Evolutionary conservation across 352 stramenopile species (phyloP).

Genomic region (Globisporangium megalacanthum): DNA sequence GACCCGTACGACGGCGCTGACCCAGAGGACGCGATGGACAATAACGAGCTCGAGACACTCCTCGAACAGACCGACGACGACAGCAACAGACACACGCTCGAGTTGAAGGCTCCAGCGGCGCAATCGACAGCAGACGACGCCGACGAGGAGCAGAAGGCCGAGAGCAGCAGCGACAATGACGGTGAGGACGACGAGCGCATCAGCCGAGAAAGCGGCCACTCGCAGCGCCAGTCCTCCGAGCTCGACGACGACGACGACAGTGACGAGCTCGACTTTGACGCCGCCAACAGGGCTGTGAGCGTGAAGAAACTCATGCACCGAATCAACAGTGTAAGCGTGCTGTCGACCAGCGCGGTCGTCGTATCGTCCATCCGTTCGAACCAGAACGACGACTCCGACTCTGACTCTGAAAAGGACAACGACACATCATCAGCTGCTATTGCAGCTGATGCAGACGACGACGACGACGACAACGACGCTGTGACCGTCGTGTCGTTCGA

Average conservation of each 20-base stretch:
- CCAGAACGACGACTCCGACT: slow-evolving; percentile 13
- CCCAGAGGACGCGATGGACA: slow-evolving; percentile 15
- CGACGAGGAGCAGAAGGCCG: background rate
- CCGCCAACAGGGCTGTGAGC: slow-evolving; percentile 10
- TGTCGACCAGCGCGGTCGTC: background rate
- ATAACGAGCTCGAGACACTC: slow-evolving; percentile 17
- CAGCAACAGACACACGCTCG: background rate
- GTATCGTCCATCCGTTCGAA: slow-evolving; percentile 7
- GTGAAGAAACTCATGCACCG: slow-evolving; percentile 16
- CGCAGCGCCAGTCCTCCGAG: background rate
- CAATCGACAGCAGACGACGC: background rate
- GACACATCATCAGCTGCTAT: background rate
- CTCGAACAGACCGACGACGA: slow-evolving; percentile 11
- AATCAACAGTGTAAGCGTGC: slow-evolving; percentile 12
- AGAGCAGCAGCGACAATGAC: background rate
- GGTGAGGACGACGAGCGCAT: background rate
- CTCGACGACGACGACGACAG: slow-evolving; percentile 1
- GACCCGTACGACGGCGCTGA: slow-evolving; percentile 12
- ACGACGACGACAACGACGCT: slow-evolving; percentile 2
- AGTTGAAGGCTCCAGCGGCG: slow-evolving; percentile 4
- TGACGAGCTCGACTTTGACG: slow-evolving; percentile 15
- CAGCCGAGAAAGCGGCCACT: background rate
- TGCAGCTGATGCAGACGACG: background rate
- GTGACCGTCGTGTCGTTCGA: slow-evolving; percentile 1
- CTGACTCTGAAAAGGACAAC: slow-evolving; percentile 1